Base-by-base conservation (phyloP, 352 stramenopile genomes). In the Phytophthora lateralis region DNA sequence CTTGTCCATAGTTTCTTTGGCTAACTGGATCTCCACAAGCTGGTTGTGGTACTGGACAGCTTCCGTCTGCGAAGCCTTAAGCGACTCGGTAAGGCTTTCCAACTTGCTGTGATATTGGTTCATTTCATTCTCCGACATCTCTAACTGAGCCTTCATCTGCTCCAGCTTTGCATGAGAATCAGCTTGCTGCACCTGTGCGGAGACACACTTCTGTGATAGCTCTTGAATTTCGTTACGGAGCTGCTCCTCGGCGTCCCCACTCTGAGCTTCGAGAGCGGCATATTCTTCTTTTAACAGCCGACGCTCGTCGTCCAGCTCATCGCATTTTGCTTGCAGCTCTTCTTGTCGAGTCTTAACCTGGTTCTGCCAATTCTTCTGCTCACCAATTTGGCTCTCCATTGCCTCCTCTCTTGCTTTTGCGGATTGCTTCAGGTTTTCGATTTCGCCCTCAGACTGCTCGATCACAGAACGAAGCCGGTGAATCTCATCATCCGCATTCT, bases 51-150 rank as follows among this genome's bases (percentile, higher is more conserved):
- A 82, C 30, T 88, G 67, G 7, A 63, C 55, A 14, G 76, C 73
- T 51, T 92, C 77, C 59, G 75, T 69, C 44, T 92, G 68, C 2
- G 75, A 61, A 21, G 79, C 73, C 60, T 87, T 85, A 24, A 90
- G 62, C 27, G 75, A 77, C 39, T 86, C 79, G 0, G 61, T 49
- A 21, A 88, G 63, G 24, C 84, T 74, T 44, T 88, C 73, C 6
- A 80, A 45, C 43, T 89, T 77, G 44, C 76, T 69, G 9, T 71
- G 75, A 45, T 66, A 69, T 58, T 75, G 66, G 44, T 75, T 75
- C 43, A 71, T 67, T 29, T 88, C 75, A 29, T 77, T 73, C 49
- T 90, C 78, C 7, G 82, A 66, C 44, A 76, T 77, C 53, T 88
- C 80, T 51, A 88, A 65, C 32, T 63, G 57, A 8, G 42, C 39